These are phyloP conservation scores for Prunus fruticosa DNA, from an alignment of 306 rosid genomes.

Conservation along the genomic window DNA sequence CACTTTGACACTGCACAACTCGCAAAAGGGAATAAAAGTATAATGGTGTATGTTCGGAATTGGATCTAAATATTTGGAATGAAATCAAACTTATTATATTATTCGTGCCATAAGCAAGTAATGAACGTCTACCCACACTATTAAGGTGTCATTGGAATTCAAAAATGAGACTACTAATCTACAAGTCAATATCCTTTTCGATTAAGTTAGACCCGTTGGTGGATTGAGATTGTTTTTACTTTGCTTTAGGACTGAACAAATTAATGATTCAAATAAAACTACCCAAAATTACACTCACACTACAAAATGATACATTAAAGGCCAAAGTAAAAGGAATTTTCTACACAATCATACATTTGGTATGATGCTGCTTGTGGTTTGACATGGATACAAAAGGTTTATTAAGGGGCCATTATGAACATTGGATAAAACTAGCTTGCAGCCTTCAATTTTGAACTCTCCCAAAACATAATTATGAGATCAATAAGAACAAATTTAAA, in stretches of 20 bases:
- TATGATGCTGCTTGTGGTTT: slow-evolving; percentile 12
- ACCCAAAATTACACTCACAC: too few species aligned
- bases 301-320: not conserved
- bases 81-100: not conserved
- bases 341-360: slow-evolving; percentile 9
- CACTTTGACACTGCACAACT: slow-evolving; percentile 16
- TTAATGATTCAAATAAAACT: too few species aligned
- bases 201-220: too few species aligned
- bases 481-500: not conserved
- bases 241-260: too few species aligned
- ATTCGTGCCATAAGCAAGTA: not conserved
- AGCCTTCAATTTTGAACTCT: not conserved
- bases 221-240: too few species aligned
- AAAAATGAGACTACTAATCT: too few species aligned
- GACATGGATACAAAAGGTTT: slow-evolving; percentile 1
- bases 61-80: not conserved
- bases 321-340: not conserved
- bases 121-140: not conserved
- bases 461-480: slow-evolving; percentile 14
- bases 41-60: not conserved
- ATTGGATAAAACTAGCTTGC: not conserved
- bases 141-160: accelerated
- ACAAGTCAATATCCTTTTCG: too few species aligned
- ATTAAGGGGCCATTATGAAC: not conserved
- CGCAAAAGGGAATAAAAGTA: not conserved